phyloP scores from a whole-genome alignment of 2,329 filamentous ascomycete genomes.

The Aspergillus sp. region DNA sequence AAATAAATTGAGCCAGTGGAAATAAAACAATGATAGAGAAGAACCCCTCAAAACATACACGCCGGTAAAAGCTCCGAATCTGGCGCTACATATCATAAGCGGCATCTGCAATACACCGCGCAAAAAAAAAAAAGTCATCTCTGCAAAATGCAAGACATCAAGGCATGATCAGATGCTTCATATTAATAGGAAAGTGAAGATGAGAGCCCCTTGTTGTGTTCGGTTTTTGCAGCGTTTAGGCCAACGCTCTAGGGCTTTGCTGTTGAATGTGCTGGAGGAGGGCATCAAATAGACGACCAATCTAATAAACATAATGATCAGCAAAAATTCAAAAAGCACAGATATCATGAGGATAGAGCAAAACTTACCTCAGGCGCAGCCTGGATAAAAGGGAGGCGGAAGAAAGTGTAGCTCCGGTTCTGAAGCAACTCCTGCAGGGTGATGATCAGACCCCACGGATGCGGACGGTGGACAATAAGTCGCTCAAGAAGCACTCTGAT shows the following conservation, averaged over 20 bases:
- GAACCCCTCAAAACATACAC: constrained; percentile 16
- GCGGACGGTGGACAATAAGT: constrained; percentile 80
- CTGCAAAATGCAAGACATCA: constrained; percentile 17
- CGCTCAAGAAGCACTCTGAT: constrained; percentile 84
- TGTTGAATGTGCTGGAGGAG: constrained; percentile 43
- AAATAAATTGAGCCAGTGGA: constrained; percentile 1
- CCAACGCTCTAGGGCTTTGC: constrained; percentile 41
- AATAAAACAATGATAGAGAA: constrained; percentile 9
- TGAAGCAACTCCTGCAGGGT: constrained; percentile 86
- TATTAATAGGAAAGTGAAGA: constrained; percentile 11
- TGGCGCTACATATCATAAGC: constrained; percentile 15
- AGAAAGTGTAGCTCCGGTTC: constrained; percentile 87
- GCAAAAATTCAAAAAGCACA: not conserved
- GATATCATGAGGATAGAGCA: not conserved
- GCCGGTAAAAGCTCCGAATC: constrained; percentile 13
- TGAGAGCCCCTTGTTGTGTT: constrained; percentile 1
- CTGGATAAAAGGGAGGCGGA: constrained; percentile 89
- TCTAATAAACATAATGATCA: constrained; percentile 21
- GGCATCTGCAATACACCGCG: constrained; percentile 12
- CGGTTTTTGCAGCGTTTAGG: constrained; percentile 14
- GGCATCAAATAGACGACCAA: constrained; percentile 41
- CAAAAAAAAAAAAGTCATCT: constrained; percentile 9
- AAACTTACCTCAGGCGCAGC: constrained; percentile 71
- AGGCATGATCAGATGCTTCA: constrained; percentile 16
- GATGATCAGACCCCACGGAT: constrained; percentile 91